phyloP scores from a whole-genome alignment of 306 rosid species.

The Datisca glomerata region DNA sequence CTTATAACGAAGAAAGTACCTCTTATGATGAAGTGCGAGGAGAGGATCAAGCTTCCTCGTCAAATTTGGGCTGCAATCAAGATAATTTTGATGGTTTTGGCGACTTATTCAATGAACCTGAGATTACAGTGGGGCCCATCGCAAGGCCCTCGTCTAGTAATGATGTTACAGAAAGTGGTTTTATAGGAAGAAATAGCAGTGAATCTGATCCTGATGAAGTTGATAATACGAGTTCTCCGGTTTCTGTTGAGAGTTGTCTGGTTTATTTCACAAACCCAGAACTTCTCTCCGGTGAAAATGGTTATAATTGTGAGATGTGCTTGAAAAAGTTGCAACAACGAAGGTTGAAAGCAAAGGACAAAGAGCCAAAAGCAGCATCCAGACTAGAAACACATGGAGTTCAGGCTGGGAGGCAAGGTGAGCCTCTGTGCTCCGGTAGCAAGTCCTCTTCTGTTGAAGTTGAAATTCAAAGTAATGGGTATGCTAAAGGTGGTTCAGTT shows the following conservation, averaged over 20 bases:
- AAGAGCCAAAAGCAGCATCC: slow-evolving; percentile 23
- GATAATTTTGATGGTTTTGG: slow-evolving; percentile 80
- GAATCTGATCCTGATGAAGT: slow-evolving; percentile 98
- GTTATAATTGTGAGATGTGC: slow-evolving; percentile 92
- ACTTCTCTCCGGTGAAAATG: slow-evolving; percentile 82
- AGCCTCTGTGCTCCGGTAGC: slow-evolving; percentile 14
- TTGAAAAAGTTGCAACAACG: slow-evolving; percentile 36
- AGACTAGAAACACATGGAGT: slow-evolving; percentile 20
- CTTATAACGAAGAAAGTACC: slow-evolving; percentile 54
- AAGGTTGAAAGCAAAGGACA: slow-evolving; percentile 26
- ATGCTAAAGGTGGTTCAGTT: slow-evolving; percentile 13
- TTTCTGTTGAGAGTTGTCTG: slow-evolving; percentile 87
- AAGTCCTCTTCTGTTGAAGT: slow-evolving; percentile 20
- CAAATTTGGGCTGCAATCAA: slow-evolving; percentile 38
- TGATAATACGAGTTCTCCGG: slow-evolving; percentile 77
- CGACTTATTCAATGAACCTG: slow-evolving; percentile 81
- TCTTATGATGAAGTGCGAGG: slow-evolving; percentile 25
- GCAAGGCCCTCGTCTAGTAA: slow-evolving; percentile 42
- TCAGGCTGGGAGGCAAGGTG: slow-evolving; percentile 23
- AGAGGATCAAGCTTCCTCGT: slow-evolving; percentile 51
- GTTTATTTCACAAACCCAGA: slow-evolving; percentile 79
- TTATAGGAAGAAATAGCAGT: slow-evolving; percentile 31
- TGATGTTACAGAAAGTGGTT: slow-evolving; percentile 39
- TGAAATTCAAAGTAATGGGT: slow-evolving; percentile 26
- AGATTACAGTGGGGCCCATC: slow-evolving; percentile 49